These are phyloP conservation scores for Leccinum huronense DNA, from an alignment of 1,284 basidiomycete genomes.

Conservation along the genomic window DNA sequence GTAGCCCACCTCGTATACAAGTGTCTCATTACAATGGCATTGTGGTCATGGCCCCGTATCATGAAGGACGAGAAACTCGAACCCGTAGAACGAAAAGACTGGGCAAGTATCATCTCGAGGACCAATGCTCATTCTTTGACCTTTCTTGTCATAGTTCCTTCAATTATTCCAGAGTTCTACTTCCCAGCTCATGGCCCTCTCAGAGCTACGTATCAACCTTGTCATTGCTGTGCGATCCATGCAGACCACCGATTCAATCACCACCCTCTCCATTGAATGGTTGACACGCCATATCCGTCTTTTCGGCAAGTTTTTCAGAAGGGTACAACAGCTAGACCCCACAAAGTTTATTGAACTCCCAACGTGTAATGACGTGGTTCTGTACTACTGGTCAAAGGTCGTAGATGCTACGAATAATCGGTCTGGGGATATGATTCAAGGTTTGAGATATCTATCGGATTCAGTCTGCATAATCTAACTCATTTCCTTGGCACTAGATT, in stretches of 20 bases:
- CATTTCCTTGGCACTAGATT: constrained; percentile 41
- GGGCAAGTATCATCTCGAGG: constrained; percentile 44
- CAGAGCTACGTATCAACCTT: constrained; percentile 46
- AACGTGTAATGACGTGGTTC: constrained; percentile 59
- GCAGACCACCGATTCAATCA: constrained; percentile 30
- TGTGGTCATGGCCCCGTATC: constrained; percentile 68
- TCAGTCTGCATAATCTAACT: neutral
- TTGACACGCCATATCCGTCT: constrained; percentile 65
- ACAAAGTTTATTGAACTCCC: constrained; percentile 64
- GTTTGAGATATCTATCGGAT: constrained; percentile 36
- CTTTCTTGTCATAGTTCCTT: constrained; percentile 43
- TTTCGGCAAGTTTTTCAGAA: constrained; percentile 76
- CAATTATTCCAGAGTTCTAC: constrained; percentile 61
- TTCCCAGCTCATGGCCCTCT: constrained; percentile 52
- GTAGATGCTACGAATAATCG: constrained; percentile 57
- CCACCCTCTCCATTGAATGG: constrained; percentile 46
- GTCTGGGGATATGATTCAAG: constrained; percentile 52
- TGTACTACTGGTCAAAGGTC: constrained; percentile 78
- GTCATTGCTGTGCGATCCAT: constrained; percentile 36
- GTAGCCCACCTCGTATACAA: constrained; percentile 71
- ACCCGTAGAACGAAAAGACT: constrained; percentile 44
- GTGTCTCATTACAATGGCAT: constrained; percentile 59
- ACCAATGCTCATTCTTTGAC: constrained; percentile 8
- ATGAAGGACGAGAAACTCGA: constrained; percentile 45
- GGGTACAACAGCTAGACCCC: constrained; percentile 62